Percentiles rank a stretch among this genome's conserved stretches.
Conservation (phyloP, 805 yeast genomes). For the Clavispora vitiphila region DNA sequence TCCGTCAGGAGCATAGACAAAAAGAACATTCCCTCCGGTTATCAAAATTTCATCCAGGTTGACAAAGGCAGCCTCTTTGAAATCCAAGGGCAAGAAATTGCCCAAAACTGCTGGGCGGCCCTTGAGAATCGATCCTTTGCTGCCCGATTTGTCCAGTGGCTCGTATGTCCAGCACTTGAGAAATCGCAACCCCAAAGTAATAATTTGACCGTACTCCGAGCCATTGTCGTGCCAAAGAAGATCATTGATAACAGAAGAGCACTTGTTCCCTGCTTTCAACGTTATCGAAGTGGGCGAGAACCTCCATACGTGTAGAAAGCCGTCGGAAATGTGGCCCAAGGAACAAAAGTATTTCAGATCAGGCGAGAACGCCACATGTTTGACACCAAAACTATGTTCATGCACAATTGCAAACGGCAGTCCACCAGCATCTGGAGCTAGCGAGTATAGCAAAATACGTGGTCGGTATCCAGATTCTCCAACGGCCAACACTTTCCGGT, state of each 20-base stretch:
- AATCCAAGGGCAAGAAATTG: constrained; percentile 42
- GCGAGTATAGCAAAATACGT: constrained; percentile 53
- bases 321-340: constrained; percentile 65
- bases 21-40: constrained; percentile 27
- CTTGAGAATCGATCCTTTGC: constrained; percentile 23
- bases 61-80: constrained; percentile 35
- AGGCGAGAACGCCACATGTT: constrained; percentile 51
- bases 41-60: constrained; percentile 34
- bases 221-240: constrained; percentile 47
- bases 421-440: constrained; percentile 43
- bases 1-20: constrained; percentile 21
- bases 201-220: constrained; percentile 23
- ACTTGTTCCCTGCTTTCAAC: constrained; percentile 49
- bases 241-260: constrained; percentile 54
- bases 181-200: constrained; percentile 59
- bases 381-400: constrained; percentile 66
- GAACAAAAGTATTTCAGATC: constrained; percentile 54
- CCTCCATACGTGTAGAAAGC: constrained; percentile 61
- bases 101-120: constrained; percentile 62
- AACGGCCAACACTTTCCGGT: constrained; percentile 51
- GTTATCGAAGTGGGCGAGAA: constrained; percentile 19
- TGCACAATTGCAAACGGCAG: constrained; percentile 49
- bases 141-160: constrained; percentile 2
- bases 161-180: constrained; percentile 56
- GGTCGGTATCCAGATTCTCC: constrained; percentile 74